phyloP scores from a whole-genome alignment of 257 asterid genomes.

The Forsythia viridissima region DNA sequence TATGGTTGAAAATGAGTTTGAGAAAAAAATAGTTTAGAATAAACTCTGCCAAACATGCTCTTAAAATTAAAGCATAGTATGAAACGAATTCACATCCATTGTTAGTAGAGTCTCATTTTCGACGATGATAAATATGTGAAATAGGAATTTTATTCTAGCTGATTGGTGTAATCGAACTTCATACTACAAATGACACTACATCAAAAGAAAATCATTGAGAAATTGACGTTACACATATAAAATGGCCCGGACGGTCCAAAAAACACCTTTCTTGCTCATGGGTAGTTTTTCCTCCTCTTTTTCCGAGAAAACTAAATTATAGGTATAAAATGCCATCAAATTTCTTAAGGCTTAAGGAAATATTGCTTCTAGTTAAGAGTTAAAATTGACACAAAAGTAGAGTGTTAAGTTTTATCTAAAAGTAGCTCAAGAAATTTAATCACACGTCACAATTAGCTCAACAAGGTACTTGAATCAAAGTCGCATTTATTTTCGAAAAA shows the following conservation, averaged over 20 bases:
- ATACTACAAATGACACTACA: background rate
- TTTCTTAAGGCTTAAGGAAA: background rate
- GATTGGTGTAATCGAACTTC: background rate
- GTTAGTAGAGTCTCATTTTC: background rate
- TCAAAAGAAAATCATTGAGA: background rate
- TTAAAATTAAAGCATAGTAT: background rate
- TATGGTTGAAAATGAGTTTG: too few species aligned
- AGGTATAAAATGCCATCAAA: slow-evolving; percentile 6
- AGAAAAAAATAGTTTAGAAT: too few species aligned
- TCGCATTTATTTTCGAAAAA: background rate
- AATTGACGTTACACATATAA: background rate
- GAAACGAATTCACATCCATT: background rate
- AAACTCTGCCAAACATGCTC: too few species aligned
- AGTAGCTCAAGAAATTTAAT: background rate
- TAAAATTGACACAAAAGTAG: background rate
- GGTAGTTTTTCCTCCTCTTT: background rate
- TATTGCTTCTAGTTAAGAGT: background rate
- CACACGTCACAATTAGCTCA: slow-evolving; percentile 1
- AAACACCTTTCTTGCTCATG: background rate
- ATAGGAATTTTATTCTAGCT: background rate
- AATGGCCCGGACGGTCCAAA: background rate
- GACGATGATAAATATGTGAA: background rate
- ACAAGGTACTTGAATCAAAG: slow-evolving; percentile 15
- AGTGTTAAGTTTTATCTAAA: background rate
- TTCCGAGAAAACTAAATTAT: background rate